A percentile compares a stretch with the other conserved stretches of the same genome.
Evolutionary conservation across 2,329 filamentous ascomycete genomes (phyloP).

Genomic region (Fusarium sp.): DNA sequence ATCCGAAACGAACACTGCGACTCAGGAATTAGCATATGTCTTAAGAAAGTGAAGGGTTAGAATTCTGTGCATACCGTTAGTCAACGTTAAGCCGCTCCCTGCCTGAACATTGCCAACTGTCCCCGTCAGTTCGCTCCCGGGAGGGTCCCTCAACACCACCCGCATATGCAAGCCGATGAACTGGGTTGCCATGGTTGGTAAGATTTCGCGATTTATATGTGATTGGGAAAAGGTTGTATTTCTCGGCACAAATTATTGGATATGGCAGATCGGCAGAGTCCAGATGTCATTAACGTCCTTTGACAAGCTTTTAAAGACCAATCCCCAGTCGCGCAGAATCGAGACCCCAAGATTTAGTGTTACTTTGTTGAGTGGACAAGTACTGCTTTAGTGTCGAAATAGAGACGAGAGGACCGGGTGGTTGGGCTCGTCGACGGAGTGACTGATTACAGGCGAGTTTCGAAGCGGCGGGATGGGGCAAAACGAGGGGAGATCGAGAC

Average conservation of each 20-base stretch:
- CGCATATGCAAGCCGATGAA: slow-evolving; percentile 81
- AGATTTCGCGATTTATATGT: neutral
- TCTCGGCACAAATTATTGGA: slow-evolving; percentile 16
- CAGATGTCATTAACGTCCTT: slow-evolving; percentile 35
- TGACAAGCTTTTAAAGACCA: neutral
- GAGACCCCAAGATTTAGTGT: neutral
- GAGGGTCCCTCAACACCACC: slow-evolving; percentile 73
- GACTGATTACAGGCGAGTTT: slow-evolving; percentile 22
- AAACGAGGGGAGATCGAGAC: slow-evolving; percentile 29
- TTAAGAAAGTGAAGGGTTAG: neutral
- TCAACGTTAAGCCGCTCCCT: slow-evolving; percentile 73
- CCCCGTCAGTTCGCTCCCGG: slow-evolving; percentile 71
- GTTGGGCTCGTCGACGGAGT: slow-evolving; percentile 12
- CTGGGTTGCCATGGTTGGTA: slow-evolving; percentile 58
- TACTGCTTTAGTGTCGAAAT: neutral
- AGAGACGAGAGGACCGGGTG: neutral
- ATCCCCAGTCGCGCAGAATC: slow-evolving; percentile 5
- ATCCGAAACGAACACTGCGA: slow-evolving; percentile 50
- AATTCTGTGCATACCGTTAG: slow-evolving; percentile 67
- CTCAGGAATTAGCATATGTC: slow-evolving; percentile 6
- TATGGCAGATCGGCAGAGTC: slow-evolving; percentile 21
- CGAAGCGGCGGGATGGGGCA: slow-evolving; percentile 16
- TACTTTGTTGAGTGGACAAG: neutral
- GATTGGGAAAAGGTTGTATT: neutral
- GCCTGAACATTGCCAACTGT: slow-evolving; percentile 73